A percentile compares a stretch with the other conserved stretches of the same genome.
Conservation (phyloP, 768 basidiomycete species). For the Leucosporidium yakuticum region DNA sequence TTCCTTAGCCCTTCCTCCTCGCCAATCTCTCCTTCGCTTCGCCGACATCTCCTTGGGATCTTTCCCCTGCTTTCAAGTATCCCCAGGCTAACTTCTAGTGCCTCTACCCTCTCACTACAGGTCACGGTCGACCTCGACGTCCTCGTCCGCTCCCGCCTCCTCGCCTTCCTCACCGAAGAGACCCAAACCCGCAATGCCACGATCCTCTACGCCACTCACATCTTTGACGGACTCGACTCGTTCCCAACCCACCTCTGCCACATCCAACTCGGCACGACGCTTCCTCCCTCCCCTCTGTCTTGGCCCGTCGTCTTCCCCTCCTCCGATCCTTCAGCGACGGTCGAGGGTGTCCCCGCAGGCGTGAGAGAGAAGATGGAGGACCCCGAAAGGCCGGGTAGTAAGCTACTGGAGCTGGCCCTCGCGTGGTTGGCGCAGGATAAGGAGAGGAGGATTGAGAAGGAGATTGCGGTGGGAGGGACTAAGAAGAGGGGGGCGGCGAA, state of each 20-base stretch:
- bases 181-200: slow-evolving; percentile 74
- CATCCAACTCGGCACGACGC: slow-evolving; percentile 74
- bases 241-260: slow-evolving; percentile 93
- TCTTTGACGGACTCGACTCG: slow-evolving; percentile 83
- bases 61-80: no score
- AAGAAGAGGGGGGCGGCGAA: slow-evolving; percentile 57
- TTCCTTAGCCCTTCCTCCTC: no score
- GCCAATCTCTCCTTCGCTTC: no score
- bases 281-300: slow-evolving; percentile 56
- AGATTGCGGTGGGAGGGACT: slow-evolving; percentile 52
- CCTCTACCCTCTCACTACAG: slow-evolving; percentile 47
- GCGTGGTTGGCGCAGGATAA: slow-evolving; percentile 84
- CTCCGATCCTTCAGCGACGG: slow-evolving; percentile 41
- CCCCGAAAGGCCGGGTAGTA: slow-evolving; percentile 38
- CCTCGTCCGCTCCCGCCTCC: slow-evolving; percentile 82
- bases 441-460: slow-evolving; percentile 45
- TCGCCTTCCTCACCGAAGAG: slow-evolving; percentile 78
- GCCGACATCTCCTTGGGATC: no score
- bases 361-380: slow-evolving; percentile 31
- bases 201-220: slow-evolving; percentile 67
- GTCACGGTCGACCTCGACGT: slow-evolving; percentile 97
- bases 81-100: not conserved
- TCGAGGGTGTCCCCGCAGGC: slow-evolving; percentile 18
- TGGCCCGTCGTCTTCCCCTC: slow-evolving; percentile 51
- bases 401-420: slow-evolving; percentile 67